These are phyloP conservation scores for Paxillus rubicundulus DNA, from an alignment of 768 basidiomycete species.

Conservation along the genomic window DNA sequence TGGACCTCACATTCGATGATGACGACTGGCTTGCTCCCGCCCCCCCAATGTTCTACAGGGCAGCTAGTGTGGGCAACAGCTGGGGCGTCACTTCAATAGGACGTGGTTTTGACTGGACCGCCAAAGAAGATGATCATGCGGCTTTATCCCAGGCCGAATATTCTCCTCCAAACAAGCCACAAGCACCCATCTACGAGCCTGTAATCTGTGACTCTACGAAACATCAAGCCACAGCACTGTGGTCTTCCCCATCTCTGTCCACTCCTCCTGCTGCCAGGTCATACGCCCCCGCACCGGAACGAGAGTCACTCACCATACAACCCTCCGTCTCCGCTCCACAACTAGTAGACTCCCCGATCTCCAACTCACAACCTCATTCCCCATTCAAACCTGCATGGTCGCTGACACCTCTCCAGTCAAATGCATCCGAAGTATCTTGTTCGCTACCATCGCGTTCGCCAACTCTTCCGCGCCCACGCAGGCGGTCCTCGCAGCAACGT, in stretches of 20 bases:
- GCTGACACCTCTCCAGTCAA: constrained; percentile 19
- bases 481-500: constrained; percentile 80
- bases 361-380: constrained; percentile 32
- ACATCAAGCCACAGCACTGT: constrained; percentile 6
- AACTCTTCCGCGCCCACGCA: constrained; percentile 60
- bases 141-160: constrained; percentile 3
- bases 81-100: constrained; percentile 87
- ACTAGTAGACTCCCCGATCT: constrained; percentile 30
- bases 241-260: constrained; percentile 14
- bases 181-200: constrained; percentile 14
- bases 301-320: constrained; percentile 29
- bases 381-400: constrained; percentile 20
- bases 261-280: constrained; percentile 27
- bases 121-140: constrained; percentile 35
- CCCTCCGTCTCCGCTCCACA: constrained; percentile 27
- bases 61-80: constrained; percentile 70
- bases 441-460: constrained; percentile 46
- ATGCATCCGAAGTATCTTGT: constrained; percentile 20
- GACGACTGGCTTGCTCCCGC: constrained; percentile 64
- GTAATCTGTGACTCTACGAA: constrained; percentile 7
- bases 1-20: constrained; percentile 66
- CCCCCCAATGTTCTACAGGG: constrained; percentile 51
- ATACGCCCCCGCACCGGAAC: constrained; percentile 19
- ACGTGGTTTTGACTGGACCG: constrained; percentile 75
- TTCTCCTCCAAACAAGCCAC: constrained; percentile 9